Conservation (phyloP, 345 rosid species). For the Camelina sativa region DNA sequence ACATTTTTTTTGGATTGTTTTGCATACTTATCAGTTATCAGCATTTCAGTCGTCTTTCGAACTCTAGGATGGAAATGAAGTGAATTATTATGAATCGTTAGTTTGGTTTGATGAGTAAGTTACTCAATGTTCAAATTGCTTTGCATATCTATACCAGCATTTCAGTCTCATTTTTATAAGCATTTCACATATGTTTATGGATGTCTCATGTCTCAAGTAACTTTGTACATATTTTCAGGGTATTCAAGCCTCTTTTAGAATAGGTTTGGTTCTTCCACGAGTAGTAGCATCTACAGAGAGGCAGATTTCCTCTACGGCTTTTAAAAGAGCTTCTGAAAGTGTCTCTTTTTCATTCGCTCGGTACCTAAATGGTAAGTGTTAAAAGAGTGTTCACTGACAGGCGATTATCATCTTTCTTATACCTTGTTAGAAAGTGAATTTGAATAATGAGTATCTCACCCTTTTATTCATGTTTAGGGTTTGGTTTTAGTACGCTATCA, state of each 20-base stretch:
- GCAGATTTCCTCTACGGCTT: conserved; percentile 37
- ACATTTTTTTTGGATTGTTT: background rate
- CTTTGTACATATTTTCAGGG: conserved; percentile 46
- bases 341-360: conserved; percentile 40
- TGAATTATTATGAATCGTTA: conserved; percentile 4
- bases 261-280: conserved; percentile 48
- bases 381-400: background rate
- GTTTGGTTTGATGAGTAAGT: background rate
- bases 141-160: background rate
- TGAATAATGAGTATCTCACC: background rate
- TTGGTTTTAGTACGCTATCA: conserved; percentile 32
- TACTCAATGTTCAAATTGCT: background rate
- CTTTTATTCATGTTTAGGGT: conserved; percentile 24
- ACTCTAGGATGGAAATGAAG: background rate
- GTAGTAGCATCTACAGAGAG: conserved; percentile 37
- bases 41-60: background rate
- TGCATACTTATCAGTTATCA: background rate
- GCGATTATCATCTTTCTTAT: conserved; percentile 5
- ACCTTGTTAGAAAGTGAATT: background rate
- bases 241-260: conserved; percentile 46
- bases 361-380: conserved; percentile 47
- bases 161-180: conserved; percentile 18
- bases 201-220: conserved; percentile 24
- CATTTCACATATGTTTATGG: conserved; percentile 19
- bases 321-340: conserved; percentile 33